These are phyloP conservation scores for Platanthera zijinensis DNA, from an alignment of 106 monocot species.

Conservation along the genomic window DNA sequence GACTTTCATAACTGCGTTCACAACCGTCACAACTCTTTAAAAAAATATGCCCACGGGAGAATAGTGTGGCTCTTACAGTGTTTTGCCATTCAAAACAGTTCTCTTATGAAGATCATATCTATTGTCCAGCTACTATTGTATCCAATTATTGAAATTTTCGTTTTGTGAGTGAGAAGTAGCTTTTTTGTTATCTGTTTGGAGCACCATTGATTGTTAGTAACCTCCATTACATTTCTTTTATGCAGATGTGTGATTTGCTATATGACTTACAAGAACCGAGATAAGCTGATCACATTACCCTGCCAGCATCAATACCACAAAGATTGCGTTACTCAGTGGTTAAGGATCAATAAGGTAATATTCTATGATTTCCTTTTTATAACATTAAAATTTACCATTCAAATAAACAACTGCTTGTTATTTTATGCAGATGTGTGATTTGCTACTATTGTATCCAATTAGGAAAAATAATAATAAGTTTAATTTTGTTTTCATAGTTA, in stretches of 20 bases:
- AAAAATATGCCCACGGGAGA: too few species aligned
- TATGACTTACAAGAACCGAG: constrained; percentile 53
- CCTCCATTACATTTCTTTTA: background rate
- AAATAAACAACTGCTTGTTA: background rate
- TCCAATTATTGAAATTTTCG: background rate
- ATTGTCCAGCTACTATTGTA: background rate
- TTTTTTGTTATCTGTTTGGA: background rate
- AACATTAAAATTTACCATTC: background rate
- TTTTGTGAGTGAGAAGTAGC: background rate
- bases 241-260: constrained; percentile 77
- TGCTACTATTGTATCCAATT: too few species aligned
- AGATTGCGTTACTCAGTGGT: constrained; percentile 52
- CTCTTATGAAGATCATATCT: background rate
- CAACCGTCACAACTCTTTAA: too few species aligned
- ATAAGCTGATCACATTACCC: constrained; percentile 52
- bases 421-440: too few species aligned
- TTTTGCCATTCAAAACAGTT: background rate
- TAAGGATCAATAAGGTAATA: constrained; percentile 81
- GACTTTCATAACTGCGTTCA: too few species aligned
- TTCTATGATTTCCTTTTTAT: background rate
- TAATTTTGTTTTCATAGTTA: too few species aligned
- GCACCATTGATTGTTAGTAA: background rate
- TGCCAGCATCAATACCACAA: constrained; percentile 77
- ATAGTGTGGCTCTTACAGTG: too few species aligned
- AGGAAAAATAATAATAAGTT: too few species aligned